phyloP scores from a whole-genome alignment of 1,284 basidiomycete genomes.

The Trametes pubescens region DNA sequence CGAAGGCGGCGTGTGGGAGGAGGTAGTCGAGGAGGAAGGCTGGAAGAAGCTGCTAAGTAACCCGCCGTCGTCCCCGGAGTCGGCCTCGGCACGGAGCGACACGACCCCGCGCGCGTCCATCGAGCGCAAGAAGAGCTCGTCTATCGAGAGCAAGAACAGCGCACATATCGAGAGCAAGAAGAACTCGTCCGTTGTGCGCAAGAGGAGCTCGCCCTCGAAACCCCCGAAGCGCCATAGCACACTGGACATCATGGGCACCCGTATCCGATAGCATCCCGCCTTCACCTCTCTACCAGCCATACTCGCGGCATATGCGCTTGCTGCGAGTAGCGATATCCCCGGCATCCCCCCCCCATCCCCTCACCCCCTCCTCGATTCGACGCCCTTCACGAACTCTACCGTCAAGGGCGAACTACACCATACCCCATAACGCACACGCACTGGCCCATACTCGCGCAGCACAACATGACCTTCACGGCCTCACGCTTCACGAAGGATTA shows the following conservation, averaged over 20 bases:
- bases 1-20: slow-evolving; percentile 35
- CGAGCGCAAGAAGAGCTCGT: slow-evolving; percentile 2
- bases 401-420: too few relatives aligned
- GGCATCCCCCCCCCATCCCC: neutral
- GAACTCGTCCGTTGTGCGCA: slow-evolving; percentile 4
- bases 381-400: too few relatives aligned
- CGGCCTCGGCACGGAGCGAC: neutral
- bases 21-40: slow-evolving; percentile 29
- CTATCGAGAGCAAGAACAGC: too few relatives aligned
- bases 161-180: too few relatives aligned
- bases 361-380: neutral
- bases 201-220: neutral
- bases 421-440: neutral
- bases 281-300: neutral
- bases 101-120: slow-evolving; percentile 3
- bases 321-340: neutral
- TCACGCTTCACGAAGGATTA: slow-evolving; percentile 10
- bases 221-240: slow-evolving; percentile 20
- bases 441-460: neutral
- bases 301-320: neutral
- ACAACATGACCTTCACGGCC: slow-evolving; percentile 14
- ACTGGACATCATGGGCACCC: slow-evolving; percentile 15
- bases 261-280: slow-evolving; percentile 7
- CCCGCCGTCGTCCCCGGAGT: slow-evolving; percentile 1
- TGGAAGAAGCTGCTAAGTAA: slow-evolving; percentile 30